Percentiles rank a stretch among this genome's conserved stretches.
phyloP scores from a whole-genome alignment of 495 filamentous ascomycete species.

The Penicillium lividum region DNA sequence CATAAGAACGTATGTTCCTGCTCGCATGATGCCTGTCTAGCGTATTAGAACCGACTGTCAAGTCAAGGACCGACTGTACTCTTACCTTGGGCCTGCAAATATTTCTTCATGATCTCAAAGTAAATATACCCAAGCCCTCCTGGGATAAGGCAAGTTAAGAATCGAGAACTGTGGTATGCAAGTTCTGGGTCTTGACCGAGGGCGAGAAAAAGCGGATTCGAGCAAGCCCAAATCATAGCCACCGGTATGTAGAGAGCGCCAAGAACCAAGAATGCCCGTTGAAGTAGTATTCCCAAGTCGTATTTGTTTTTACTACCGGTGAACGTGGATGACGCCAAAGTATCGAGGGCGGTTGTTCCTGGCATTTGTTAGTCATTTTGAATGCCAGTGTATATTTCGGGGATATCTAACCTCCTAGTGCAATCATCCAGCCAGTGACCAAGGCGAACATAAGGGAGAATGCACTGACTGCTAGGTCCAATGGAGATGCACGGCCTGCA shows the following conservation, averaged over 20 bases:
- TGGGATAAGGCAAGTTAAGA: slow-evolving; percentile 76
- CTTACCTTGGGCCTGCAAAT: slow-evolving; percentile 82
- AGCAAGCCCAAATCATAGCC: slow-evolving; percentile 72
- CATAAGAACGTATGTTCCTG: slow-evolving; percentile 83
- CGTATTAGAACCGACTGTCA: background rate
- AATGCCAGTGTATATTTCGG: no score
- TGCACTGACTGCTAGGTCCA: slow-evolving; percentile 79
- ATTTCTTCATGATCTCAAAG: slow-evolving; percentile 92
- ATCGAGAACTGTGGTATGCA: slow-evolving; percentile 70
- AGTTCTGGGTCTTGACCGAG: slow-evolving; percentile 82
- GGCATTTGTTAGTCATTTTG: no score
- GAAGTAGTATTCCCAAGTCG: slow-evolving; percentile 79
- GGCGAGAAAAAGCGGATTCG: slow-evolving; percentile 71
- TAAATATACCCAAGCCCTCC: slow-evolving; percentile 89
- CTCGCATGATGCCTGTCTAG: slow-evolving; percentile 73
- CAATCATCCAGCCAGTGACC: slow-evolving; percentile 88
- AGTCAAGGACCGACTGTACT: background rate
- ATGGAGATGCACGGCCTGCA: slow-evolving; percentile 78
- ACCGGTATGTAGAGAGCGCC: slow-evolving; percentile 75
- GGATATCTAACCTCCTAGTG: slow-evolving; percentile 54
- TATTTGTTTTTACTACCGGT: slow-evolving; percentile 81
- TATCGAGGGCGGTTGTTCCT: slow-evolving; percentile 88
- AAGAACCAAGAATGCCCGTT: slow-evolving; percentile 76
- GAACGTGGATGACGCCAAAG: slow-evolving; percentile 81
- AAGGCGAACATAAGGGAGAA: slow-evolving; percentile 96